phyloP scores from a whole-genome alignment of 2,329 filamentous ascomycete genomes.

The Talaromyces albobiverticillius region DNA sequence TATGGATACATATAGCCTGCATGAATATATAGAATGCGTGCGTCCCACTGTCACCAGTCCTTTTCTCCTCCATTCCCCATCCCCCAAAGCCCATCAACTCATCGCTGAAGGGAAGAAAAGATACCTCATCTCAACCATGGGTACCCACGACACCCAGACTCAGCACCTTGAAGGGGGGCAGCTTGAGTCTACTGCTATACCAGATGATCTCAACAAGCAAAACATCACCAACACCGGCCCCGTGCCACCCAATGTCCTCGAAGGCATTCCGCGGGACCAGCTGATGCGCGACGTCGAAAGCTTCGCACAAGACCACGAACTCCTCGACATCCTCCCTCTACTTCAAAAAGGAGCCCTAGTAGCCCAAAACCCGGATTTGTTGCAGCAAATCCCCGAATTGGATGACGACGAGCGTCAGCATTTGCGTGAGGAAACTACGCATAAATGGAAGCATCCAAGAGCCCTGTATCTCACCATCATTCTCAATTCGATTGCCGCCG shows the following conservation, averaged over 20 bases:
- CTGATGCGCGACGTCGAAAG: conserved; percentile 42
- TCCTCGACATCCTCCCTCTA: conserved; percentile 39
- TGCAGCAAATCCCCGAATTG: conserved; percentile 42
- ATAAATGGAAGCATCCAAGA: conserved; percentile 50
- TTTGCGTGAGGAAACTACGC: conserved; percentile 43
- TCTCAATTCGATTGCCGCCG: conserved; percentile 52
- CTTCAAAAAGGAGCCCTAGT: conserved; percentile 50
- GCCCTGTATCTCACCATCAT: conserved; percentile 51
- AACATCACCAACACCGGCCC: no score
- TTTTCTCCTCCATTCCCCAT: no score
- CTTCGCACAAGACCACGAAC: conserved; percentile 39
- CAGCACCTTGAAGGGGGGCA: no score
- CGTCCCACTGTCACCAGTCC: no score
- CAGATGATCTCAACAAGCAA: no score
- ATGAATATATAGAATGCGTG: no score
- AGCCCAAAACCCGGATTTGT: conserved; percentile 47
- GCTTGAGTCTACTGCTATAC: no score
- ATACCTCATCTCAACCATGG: no score
- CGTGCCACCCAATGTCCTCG: conserved; percentile 51
- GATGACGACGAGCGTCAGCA: conserved; percentile 40
- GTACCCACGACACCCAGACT: no score
- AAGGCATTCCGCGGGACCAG: conserved; percentile 38
- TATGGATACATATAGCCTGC: no score
- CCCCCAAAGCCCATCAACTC: no score
- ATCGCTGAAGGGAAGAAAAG: no score